Conservation (phyloP, 805 yeast genomes). For the Candida tallmaniae region DNA sequence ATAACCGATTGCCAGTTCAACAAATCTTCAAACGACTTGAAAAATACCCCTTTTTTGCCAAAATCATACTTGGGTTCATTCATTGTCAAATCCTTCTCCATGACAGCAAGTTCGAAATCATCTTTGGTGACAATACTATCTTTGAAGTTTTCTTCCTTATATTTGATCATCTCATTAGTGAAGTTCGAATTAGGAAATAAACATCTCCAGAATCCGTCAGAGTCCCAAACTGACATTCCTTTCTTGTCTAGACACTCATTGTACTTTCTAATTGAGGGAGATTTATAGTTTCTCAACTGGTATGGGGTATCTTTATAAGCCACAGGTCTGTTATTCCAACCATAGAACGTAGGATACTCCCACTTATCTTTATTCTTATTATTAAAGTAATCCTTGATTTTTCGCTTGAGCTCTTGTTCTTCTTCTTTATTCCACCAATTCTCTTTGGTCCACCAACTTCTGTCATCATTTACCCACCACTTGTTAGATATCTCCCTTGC, state of each 20-base stretch:
- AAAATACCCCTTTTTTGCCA: conserved; percentile 55
- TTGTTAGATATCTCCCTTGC: conserved; percentile 16
- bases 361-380: conserved; percentile 8
- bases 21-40: conserved; percentile 59
- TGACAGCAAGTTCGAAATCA: conserved; percentile 43
- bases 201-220: conserved; percentile 86
- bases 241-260: conserved; percentile 56
- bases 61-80: conserved; percentile 23
- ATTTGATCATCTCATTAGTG: conserved; percentile 26
- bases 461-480: conserved; percentile 14
- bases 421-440: conserved; percentile 7
- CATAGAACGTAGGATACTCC: conserved; percentile 15
- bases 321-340: conserved; percentile 2
- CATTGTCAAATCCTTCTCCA: conserved; percentile 5
- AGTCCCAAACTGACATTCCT: conserved; percentile 82
- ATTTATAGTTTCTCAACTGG: conserved; percentile 50
- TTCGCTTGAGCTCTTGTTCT: conserved; percentile 2
- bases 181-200: conserved; percentile 58
- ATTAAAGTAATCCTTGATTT: conserved; percentile 1
- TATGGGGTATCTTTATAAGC: conserved; percentile 17
- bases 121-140: conserved; percentile 47
- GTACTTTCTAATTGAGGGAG: conserved; percentile 57
- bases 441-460: no score
- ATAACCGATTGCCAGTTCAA: conserved; percentile 64
- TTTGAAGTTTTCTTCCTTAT: conserved; percentile 20